Base-by-base conservation (phyloP, 2,329 filamentous ascomycete genomes). In the Alternaria longipes region DNA sequence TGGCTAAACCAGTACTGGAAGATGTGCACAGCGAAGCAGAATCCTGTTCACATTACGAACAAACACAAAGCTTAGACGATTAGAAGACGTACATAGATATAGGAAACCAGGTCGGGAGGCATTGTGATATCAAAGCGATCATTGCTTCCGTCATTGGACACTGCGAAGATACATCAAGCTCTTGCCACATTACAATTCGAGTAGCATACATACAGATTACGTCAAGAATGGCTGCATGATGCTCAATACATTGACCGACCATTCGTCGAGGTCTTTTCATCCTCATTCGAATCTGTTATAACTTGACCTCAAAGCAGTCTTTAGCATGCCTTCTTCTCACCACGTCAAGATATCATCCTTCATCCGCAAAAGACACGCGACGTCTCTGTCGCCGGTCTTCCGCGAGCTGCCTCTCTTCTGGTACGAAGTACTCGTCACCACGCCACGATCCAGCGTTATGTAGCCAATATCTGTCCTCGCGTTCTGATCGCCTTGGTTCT, bases 361-460 rank as follows among this genome's bases (percentile, higher is more conserved):
- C 44, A 38, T 59, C 30, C 22, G 20, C 22, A 9, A 59, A 55
- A 7, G 28, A 55, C 2, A 59, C 44, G 2, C 30, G 44, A 24
- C 44, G 38, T 26, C n/a, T 32, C 22, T 34, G 24, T 11, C 51
- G 24, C 16, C 16, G 22, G 16, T 34, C 16, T 8, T 12, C n/a
- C 3, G 22, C 22, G 1, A 8, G 5, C 6, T 38, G 26, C 40
- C 34, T 11, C 8, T 32, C 32, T 8, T 42, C 51, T 7, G 34
- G 5, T 3, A 20, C 3, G 2, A 32, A 6, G 3, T 26, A 26
- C 4, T 44, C 34, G 12, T 49, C 34, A 4, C 26, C 42, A 47
- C 44, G 42, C 51, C 26, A 34, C 12, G 18, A 4, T 1, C 24
- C 20, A 6, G 8, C 16, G 2, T 42, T 47, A 3, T 8, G 18